Evolutionary conservation across 495 filamentous ascomycete genomes (phyloP), one percentile per base, ranked within the genome.

Genomic region (Tirmania nivea): DNA sequence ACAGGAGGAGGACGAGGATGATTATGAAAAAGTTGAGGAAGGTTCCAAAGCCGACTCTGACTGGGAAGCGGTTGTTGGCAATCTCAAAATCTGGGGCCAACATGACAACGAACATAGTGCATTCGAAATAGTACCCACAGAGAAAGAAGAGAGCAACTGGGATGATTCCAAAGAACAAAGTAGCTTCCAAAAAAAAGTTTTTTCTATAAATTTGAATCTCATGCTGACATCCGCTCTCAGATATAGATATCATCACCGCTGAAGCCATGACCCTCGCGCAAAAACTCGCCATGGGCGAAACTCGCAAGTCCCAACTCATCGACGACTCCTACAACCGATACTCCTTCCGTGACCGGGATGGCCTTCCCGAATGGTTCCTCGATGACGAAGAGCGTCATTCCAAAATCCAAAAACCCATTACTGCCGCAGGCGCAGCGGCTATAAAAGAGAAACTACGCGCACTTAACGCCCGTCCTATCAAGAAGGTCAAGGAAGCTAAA

Each of bases 261-360:
- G 92, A 99, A 71, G 90, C 90, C 55, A 99, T 99, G 90, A 86
- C 86, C 8, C 74, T 99, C n/a, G 90, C 90, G 2, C 90, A 96
- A 54, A 76, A 84, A 61, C 77, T 99, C 54, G 90, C 86, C 20
- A 81, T 79, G 0, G 92, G 92, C 20, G 73, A 90, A 61, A 88
- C 80, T 64, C 81, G 80, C 10, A 78, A 74, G 20, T 63, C 78
- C 50, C 83, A 93, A 61, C 67, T 94, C 1, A 66, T 88, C 31
- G 92, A 99, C 63, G 89, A 95, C 52, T 79, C 78, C 36, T 99
- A 86, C 75, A 94, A 92, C 71, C 88, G 88, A 61, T 83, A 80
- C 61, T 74, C 86, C 11, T 86, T 94, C 73, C 85, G 85, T 42
- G 88, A 99, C 64, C 71, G 76, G 10, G 92, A 96, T 56, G 92